Evolutionary conservation across 2,329 filamentous ascomycete genomes (phyloP).

Genomic region (Xylaria sp.): DNA sequence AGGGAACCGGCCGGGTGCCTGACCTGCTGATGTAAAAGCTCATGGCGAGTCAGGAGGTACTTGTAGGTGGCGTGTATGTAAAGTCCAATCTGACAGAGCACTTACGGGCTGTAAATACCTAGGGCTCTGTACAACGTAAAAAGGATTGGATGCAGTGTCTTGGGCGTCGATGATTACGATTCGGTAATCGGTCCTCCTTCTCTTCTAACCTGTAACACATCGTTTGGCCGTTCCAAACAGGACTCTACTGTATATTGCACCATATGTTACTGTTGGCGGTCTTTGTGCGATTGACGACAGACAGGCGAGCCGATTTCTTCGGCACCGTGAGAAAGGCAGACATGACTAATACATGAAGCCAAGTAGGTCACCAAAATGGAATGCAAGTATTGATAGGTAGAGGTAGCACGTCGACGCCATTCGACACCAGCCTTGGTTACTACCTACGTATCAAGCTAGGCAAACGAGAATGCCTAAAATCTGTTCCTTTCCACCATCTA

Average conservation of each 20-base stretch:
- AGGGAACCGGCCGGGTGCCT: conserved; percentile 4
- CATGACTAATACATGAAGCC: too few relatives aligned
- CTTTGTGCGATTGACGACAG: too few relatives aligned
- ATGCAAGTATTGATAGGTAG: background rate
- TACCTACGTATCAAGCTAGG: background rate
- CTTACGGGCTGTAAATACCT: background rate
- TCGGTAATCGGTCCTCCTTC: background rate
- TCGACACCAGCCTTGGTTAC: background rate
- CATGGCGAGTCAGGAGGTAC: background rate
- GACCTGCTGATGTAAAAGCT: background rate
- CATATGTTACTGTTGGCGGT: too few relatives aligned
- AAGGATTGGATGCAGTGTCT: background rate
- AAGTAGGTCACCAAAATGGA: too few relatives aligned
- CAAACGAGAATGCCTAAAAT: too few relatives aligned
- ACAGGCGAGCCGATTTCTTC: too few relatives aligned
- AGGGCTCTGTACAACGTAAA: too few relatives aligned
- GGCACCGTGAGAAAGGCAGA: too few relatives aligned
- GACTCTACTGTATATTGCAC: too few relatives aligned
- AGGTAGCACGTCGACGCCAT: background rate
- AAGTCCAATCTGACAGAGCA: background rate
- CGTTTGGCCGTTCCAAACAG: too few relatives aligned
- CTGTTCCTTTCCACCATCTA: too few relatives aligned
- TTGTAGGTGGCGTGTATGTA: background rate
- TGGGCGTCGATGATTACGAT: background rate
- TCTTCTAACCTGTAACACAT: background rate